A percentile compares a stretch with the other conserved stretches of the same genome.
Conservation (phyloP, 1,139 yeast species). For the Sugiyamaella paludigena region DNA sequence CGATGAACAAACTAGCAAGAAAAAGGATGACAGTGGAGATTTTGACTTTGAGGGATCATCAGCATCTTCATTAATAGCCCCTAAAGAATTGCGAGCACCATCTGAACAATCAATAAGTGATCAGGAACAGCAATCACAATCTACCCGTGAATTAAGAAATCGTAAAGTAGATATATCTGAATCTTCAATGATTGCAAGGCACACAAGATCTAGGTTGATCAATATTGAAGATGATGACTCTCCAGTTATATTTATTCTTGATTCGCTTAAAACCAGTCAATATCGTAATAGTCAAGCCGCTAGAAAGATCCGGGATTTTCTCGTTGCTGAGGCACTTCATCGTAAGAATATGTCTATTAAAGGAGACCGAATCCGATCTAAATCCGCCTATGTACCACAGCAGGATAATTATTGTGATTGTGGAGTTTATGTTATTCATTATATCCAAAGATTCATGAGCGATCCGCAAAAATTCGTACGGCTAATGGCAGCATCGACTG, state of each 20-base stretch:
- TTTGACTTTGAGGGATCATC: too few relatives aligned
- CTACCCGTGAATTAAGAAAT: constrained; percentile 11
- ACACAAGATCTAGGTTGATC: constrained; percentile 12
- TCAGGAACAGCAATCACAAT: too few relatives aligned
- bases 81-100: neutral
- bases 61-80: too few relatives aligned
- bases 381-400: constrained; percentile 65
- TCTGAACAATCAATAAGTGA: too few relatives aligned
- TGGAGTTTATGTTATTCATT: constrained; percentile 88
- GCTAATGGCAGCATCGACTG: constrained; percentile 44
- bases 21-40: neutral
- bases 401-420: constrained; percentile 93
- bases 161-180: neutral
- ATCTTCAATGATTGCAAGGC: neutral
- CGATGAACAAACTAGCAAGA: constrained; percentile 3
- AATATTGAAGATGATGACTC: constrained; percentile 17
- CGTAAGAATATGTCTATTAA: constrained; percentile 51
- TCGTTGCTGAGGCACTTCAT: constrained; percentile 70
- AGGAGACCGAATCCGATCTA: constrained; percentile 43
- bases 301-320: constrained; percentile 56
- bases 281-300: constrained; percentile 49
- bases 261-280: constrained; percentile 54
- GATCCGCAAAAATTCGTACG: constrained; percentile 50
- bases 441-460: constrained; percentile 62
- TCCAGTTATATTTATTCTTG: constrained; percentile 68